Conservation (phyloP, 805 yeast genomes). For the Spathaspora sp. region DNA sequence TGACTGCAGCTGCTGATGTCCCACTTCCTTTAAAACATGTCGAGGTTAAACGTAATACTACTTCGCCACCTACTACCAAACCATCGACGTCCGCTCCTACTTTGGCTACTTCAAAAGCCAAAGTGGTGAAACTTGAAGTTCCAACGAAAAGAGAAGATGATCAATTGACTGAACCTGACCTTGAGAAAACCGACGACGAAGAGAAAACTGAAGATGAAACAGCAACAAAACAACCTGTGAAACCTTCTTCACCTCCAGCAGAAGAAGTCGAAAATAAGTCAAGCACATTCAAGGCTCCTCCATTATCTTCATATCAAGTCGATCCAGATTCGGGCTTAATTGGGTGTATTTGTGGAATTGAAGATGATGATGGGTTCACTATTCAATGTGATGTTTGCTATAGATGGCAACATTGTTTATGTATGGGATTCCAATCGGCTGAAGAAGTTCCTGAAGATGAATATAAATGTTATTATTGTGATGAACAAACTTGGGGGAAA, state of each 20-base stretch:
- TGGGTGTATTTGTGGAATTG: slow-evolving; percentile 84
- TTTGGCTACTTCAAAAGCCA: neutral
- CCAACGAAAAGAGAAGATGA: slow-evolving; percentile 5
- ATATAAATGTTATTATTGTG: slow-evolving; percentile 77
- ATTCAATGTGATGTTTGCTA: slow-evolving; percentile 91
- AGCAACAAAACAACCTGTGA: neutral
- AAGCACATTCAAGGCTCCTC: slow-evolving; percentile 21
- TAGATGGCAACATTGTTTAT: slow-evolving; percentile 94
- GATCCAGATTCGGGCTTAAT: slow-evolving; percentile 82
- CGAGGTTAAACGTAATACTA: neutral
- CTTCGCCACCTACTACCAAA: no score
- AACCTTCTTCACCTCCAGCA: neutral
- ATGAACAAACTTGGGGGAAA: slow-evolving; percentile 39
- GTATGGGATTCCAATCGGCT: slow-evolving; percentile 72
- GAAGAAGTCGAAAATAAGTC: slow-evolving; percentile 1
- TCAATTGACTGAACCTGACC: slow-evolving; percentile 13
- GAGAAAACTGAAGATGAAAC: slow-evolving; percentile 8
- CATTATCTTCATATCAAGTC: slow-evolving; percentile 50
- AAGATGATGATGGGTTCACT: slow-evolving; percentile 89
- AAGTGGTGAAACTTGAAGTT: neutral
- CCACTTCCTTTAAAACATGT: slow-evolving; percentile 52
- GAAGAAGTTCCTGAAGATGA: slow-evolving; percentile 76
- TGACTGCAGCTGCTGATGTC: slow-evolving; percentile 76
- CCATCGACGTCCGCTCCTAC: neutral
- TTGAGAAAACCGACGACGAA: slow-evolving; percentile 22